Percentiles rank a stretch among this genome's conserved stretches.
Conservation (phyloP, 768 basidiomycete species). For the Krasilnikovozyma curviuscula region DNA sequence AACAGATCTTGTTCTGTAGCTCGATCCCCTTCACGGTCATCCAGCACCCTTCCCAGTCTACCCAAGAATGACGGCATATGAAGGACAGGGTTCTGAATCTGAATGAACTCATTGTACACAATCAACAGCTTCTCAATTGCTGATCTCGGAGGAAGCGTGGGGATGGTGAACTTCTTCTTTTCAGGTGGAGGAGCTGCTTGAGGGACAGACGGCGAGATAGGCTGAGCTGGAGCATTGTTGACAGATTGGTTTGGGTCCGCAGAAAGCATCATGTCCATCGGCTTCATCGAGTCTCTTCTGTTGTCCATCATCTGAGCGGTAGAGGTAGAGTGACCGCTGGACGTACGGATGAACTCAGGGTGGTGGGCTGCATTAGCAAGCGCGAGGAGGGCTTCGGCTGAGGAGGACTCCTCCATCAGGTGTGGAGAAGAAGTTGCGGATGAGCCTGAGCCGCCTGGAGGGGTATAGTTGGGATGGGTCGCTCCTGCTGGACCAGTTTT, state of each 20-base stretch:
- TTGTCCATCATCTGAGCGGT: not conserved
- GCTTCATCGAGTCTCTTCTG: too few relatives aligned
- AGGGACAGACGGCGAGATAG: not conserved
- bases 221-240: slow-evolving; percentile 1
- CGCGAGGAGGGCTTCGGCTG: slow-evolving; percentile 11
- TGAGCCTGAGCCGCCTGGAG: too few relatives aligned
- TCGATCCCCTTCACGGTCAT: slow-evolving; percentile 20
- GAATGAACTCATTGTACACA: slow-evolving; percentile 28
- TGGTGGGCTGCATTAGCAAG: slow-evolving; percentile 12
- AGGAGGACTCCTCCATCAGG: too few relatives aligned
- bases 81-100: slow-evolving; percentile 27
- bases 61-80: slow-evolving; percentile 22
- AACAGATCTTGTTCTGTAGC: slow-evolving; percentile 26
- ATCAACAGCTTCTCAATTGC: slow-evolving; percentile 26
- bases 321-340: not conserved
- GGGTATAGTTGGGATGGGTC: slow-evolving; percentile 12
- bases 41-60: slow-evolving; percentile 19
- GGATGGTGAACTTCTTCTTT: slow-evolving; percentile 18
- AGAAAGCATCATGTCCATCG: too few relatives aligned
- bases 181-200: not conserved
- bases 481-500: slow-evolving; percentile 13
- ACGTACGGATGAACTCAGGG: slow-evolving; percentile 7
- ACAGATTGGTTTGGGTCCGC: not conserved
- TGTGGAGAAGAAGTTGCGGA: too few relatives aligned
- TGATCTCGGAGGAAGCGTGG: slow-evolving; percentile 25